These are phyloP conservation scores for Acer yangbiense DNA, from an alignment of 345 rosid species.

Conservation along the genomic window DNA sequence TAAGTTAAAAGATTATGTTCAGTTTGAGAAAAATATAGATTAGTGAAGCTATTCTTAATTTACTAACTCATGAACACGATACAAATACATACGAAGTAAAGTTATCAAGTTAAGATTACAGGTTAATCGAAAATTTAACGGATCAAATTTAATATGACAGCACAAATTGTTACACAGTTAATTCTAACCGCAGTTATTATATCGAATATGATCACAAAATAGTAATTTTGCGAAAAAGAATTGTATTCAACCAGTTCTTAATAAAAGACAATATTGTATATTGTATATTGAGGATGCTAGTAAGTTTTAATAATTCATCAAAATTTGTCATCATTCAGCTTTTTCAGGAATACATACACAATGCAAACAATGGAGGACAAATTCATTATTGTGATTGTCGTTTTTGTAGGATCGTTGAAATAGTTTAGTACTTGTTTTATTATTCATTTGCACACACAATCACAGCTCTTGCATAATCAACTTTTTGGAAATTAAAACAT, in stretches of 20 bases:
- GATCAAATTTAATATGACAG: too few relatives aligned
- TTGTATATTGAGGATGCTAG: slow-evolving; percentile 10
- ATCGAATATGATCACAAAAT: too few relatives aligned
- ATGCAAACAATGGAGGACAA: slow-evolving; percentile 19
- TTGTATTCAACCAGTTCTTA: not conserved
- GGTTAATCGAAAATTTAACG: too few relatives aligned
- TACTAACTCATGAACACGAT: not conserved
- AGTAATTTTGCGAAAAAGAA: not conserved
- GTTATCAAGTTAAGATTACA: not conserved
- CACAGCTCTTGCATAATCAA: not conserved
- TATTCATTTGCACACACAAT: slow-evolving; percentile 10
- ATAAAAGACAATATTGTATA: not conserved
- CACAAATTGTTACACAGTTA: too few relatives aligned
- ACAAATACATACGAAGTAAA: too few relatives aligned
- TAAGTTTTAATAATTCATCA: slow-evolving; percentile 23
- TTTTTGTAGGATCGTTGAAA: not conserved
- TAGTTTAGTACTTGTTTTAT: slow-evolving; percentile 14
- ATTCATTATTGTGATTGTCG: slow-evolving; percentile 31
- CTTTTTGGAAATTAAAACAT: not conserved
- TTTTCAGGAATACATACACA: slow-evolving; percentile 4
- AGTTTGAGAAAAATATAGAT: not conserved
- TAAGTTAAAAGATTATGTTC: too few relatives aligned
- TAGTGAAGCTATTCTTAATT: not conserved
- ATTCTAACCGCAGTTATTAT: too few relatives aligned
- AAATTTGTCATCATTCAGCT: slow-evolving; percentile 26